Evolutionary conservation across 2,329 filamentous ascomycete genomes (phyloP).

Genomic region (Ascochyta viciae-villosae): DNA sequence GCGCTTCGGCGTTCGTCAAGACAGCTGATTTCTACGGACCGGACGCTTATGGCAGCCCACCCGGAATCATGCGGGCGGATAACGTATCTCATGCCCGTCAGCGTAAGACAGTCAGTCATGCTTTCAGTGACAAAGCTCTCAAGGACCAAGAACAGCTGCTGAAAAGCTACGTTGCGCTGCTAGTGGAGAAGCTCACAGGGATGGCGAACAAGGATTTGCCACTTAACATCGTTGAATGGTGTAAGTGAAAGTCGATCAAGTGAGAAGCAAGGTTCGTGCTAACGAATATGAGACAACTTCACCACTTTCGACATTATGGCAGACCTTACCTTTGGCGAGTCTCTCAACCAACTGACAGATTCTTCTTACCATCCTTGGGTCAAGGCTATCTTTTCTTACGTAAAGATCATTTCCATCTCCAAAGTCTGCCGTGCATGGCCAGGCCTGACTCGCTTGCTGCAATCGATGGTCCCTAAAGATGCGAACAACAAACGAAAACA

Average conservation of each 20-base stretch:
- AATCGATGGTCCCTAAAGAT: constrained; percentile 9
- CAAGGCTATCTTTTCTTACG: constrained; percentile 31
- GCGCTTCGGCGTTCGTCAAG: constrained; percentile 37
- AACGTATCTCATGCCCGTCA: constrained; percentile 45
- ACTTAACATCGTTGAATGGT: constrained; percentile 34
- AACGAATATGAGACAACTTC: constrained; percentile 6
- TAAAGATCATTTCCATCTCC: constrained; percentile 21
- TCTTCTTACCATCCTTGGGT: constrained; percentile 45
- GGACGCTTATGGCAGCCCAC: constrained; percentile 33
- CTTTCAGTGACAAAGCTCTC: constrained; percentile 49
- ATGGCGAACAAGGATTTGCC: constrained; percentile 14
- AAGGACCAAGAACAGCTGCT: constrained; percentile 47
- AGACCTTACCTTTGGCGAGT: constrained; percentile 44
- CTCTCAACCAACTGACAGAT: constrained; percentile 39
- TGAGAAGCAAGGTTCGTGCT: neutral
- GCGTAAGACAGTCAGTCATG: constrained; percentile 46
- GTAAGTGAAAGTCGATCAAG: neutral
- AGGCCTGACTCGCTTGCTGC: constrained; percentile 12
- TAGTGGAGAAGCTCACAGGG: constrained; percentile 46
- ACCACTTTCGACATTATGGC: constrained; percentile 35
- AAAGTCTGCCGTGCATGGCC: constrained; percentile 17
- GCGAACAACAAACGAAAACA: constrained; percentile 15
- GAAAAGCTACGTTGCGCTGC: constrained; percentile 45
- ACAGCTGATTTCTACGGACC: constrained; percentile 42
- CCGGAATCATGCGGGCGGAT: constrained; percentile 27